phyloP scores from a whole-genome alignment of 2,329 filamentous ascomycete genomes.

The Fusarium albidum region DNA sequence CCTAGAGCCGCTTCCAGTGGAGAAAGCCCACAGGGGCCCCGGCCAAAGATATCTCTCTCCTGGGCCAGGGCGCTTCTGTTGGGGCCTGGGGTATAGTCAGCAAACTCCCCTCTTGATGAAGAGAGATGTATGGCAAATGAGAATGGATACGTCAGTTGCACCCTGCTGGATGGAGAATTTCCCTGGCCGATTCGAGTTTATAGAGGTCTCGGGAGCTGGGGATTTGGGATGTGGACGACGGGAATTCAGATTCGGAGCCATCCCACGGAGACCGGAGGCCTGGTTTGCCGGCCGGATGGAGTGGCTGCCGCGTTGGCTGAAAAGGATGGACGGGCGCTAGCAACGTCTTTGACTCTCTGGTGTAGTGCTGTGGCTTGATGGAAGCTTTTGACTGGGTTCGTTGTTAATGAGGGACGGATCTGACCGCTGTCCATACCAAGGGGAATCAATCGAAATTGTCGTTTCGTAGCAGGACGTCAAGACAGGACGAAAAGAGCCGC shows the following conservation, averaged over 20 bases:
- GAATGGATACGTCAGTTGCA: slow-evolving; percentile 2
- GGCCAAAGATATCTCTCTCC: slow-evolving; percentile 28
- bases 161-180: not conserved
- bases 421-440: slow-evolving; percentile 16
- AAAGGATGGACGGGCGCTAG: slow-evolving; percentile 32
- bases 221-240: not conserved
- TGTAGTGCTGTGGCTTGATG: slow-evolving; percentile 20
- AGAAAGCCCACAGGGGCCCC: slow-evolving; percentile 14
- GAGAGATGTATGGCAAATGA: slow-evolving; percentile 15
- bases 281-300: slow-evolving; percentile 10
- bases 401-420: slow-evolving; percentile 4
- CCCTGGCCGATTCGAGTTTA: not conserved
- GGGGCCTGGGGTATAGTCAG: slow-evolving; percentile 24
- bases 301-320: slow-evolving; percentile 1
- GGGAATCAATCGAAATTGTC: slow-evolving; percentile 20
- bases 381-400: slow-evolving; percentile 3
- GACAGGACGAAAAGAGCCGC: not conserved
- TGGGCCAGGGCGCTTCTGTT: slow-evolving; percentile 25
- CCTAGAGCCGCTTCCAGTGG: slow-evolving; percentile 31
- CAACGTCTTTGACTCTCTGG: slow-evolving; percentile 30
- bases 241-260: slow-evolving; percentile 19
- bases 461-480: slow-evolving; percentile 8
- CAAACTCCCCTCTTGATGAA: slow-evolving; percentile 14
- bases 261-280: slow-evolving; percentile 4
- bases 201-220: not conserved